These are phyloP conservation scores for Aspergillus puulaauensis DNA, from an alignment of 2,329 filamentous ascomycete genomes.

Conservation along the genomic window DNA sequence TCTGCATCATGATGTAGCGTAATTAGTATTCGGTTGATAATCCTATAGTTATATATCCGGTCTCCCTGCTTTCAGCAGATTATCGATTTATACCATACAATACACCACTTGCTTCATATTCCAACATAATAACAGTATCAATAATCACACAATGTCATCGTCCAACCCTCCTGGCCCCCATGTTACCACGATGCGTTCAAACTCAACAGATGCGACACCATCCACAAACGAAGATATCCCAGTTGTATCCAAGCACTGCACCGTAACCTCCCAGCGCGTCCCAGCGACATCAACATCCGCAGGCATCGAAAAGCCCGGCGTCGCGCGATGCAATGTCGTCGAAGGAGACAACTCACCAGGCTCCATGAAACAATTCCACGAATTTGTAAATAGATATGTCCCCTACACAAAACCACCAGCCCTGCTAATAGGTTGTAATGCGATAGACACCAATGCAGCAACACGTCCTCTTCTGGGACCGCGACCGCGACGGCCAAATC, in stretches of 20 bases:
- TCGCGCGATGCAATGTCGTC: constrained; percentile 6
- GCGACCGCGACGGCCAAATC: constrained; percentile 42
- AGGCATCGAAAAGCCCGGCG: constrained; percentile 2
- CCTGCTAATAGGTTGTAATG: too few species aligned
- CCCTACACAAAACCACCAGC: too few species aligned
- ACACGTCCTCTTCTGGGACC: constrained; percentile 46
- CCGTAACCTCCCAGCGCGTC: not conserved
- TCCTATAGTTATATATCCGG: not conserved
- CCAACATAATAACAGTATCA: too few species aligned
- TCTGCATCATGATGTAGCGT: not conserved
- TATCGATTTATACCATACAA: too few species aligned
- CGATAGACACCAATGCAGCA: constrained; percentile 40
- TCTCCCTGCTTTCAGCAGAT: too few species aligned
- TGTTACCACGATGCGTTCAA: not conserved
- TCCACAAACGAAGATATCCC: not conserved
- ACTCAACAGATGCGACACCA: not conserved
- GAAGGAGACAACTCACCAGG: constrained; percentile 3
- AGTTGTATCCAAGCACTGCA: not conserved
- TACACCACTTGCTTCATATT: too few species aligned
- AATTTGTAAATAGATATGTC: not conserved
- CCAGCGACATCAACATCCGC: not conserved
- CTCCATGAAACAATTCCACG: constrained; percentile 4
- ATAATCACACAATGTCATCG: not conserved
- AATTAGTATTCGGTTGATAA: not conserved
- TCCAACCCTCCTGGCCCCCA: not conserved